These are phyloP conservation scores for Hydnum rufescens DNA, from an alignment of 768 basidiomycete genomes.

Conservation along the genomic window DNA sequence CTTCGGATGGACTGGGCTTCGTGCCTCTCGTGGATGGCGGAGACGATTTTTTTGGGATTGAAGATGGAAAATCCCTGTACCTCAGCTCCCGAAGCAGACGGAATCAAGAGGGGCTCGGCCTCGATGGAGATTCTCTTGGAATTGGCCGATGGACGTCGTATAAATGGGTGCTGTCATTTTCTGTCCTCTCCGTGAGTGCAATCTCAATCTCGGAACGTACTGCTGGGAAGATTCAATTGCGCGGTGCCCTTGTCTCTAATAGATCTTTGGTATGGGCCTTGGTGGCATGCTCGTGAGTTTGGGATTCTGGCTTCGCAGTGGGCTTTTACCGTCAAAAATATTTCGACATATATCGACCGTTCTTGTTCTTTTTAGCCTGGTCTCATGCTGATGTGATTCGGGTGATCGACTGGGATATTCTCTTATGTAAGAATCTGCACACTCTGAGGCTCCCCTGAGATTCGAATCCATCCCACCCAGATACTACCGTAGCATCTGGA, in stretches of 20 bases:
- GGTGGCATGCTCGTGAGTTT: slow-evolving; percentile 31
- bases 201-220: neutral
- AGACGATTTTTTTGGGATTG: slow-evolving; percentile 4
- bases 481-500: slow-evolving; percentile 35
- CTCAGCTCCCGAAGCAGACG: no score
- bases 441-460: neutral
- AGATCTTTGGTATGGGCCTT: slow-evolving; percentile 32
- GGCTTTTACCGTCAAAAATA: no score
- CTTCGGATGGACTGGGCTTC: neutral
- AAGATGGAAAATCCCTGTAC: no score
- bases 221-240: neutral
- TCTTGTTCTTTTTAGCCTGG: slow-evolving; percentile 26
- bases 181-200: slow-evolving; percentile 27
- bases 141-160: slow-evolving; percentile 35
- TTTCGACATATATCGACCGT: no score
- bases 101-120: slow-evolving; percentile 20
- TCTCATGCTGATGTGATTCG: slow-evolving; percentile 40
- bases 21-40: slow-evolving; percentile 1
- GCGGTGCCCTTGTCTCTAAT: no score
- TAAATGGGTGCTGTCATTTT: slow-evolving; percentile 42
- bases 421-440: slow-evolving; percentile 16
- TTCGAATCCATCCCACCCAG: slow-evolving; percentile 26
- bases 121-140: slow-evolving; percentile 13
- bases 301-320: slow-evolving; percentile 32
- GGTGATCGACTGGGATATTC: slow-evolving; percentile 29